phyloP scores from a whole-genome alignment of 78 protist genomes.

The slime mould (Dictyostelium discoideum) region dicty_2.7 NC_007088.5:5274501-5275000 shows the following conservation, averaged over 20 bases:
- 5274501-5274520: background rate
- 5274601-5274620: slow-evolving; percentile 1
- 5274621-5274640: slow-evolving; percentile 54
- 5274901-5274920: background rate
- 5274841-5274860: no score
- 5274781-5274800: slow-evolving; percentile 76
- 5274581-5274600: background rate
- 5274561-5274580: background rate
- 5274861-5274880: background rate
- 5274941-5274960: background rate
- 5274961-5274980: background rate
- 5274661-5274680: slow-evolving; percentile 89
- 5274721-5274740: slow-evolving; percentile 51
- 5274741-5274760: slow-evolving; percentile 44
- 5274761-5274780: slow-evolving; percentile 66
- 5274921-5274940: background rate
- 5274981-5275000: background rate
- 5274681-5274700: slow-evolving; percentile 55
- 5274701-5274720: slow-evolving; percentile 18
- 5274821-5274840: background rate
- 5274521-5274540: no score
- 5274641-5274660: slow-evolving; percentile 82
- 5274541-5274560: slow-evolving; percentile 22
- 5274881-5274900: background rate
- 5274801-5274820: slow-evolving; percentile 77